Base-by-base conservation (phyloP, 2,329 filamentous ascomycete genomes). In the Coniochaeta sp. region DNA sequence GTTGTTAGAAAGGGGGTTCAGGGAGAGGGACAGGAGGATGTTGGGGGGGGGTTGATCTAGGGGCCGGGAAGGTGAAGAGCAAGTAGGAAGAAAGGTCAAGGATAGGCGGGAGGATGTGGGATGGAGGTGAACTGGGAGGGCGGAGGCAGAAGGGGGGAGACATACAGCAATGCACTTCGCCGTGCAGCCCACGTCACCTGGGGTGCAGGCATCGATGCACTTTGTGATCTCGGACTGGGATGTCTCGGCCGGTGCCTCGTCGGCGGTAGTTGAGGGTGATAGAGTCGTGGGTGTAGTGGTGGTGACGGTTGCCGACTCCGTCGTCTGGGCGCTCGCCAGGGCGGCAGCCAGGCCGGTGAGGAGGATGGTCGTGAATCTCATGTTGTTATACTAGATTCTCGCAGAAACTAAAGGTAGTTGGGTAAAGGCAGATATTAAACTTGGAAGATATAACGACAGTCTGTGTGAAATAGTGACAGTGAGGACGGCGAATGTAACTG, bases 301-400 rank as follows among this genome's bases (percentile, higher is more conserved):
- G 53, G 65, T 61, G 47, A n/a, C n/a, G n/a, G n/a, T n/a, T n/a
- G n/a, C n/a, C n/a, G 67, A 63, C 12, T 30, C 27, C 27, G 27
- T 30, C 12, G 27, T 42, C 68, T 79, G 72, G 54, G 78, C 78
- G 56, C 63, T 65, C 59, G 71, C 76, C 51, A 72, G n/a, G n/a
- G n/a, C 64, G 60, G 71, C 64, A 67, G 74, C 77, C 58, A 81
- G 66, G 59, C 74, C 72, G 66, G 75, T 69, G 58, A 74, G 60
- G 65, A 81, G 38, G 67, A 77, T 58, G 60, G 73, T 64, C 57
- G 76, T 67, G 74, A 80, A 77, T 69, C 78, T 79, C 79, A 83
- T 83, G 33, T 71, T 80, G 72, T n/a, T n/a, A n/a, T n/a, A 46
- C 27, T 35, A 10, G 12, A 48, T n/a, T n/a, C n/a, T n/a, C n/a